Evolutionary conservation across 768 basidiomycete species (phyloP), one percentile per base, ranked within the genome.

Genomic region (Lactarius evosmus): DNA sequence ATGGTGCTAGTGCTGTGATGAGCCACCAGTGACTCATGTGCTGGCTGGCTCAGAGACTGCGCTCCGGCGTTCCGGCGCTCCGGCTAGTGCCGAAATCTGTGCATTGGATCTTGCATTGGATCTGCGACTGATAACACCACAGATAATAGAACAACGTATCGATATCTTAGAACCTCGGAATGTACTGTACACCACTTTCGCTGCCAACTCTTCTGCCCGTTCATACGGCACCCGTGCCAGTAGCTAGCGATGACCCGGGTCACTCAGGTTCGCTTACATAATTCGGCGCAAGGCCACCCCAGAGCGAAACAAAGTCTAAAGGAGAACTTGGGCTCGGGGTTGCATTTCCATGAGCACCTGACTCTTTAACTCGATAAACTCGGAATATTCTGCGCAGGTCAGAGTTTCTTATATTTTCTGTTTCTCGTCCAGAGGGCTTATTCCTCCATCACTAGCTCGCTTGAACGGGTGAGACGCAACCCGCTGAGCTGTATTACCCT

Each of bases 1-100:
- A 94, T 93, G 68, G 59, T 65, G 51, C 8, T n/a, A 14, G n/a
- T 16, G 19, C 14, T 3, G 56, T 22, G n/a, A 16, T 33, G 56
- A n/a, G 53, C 19, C 14, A 7, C 9, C 16, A n/a, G 16, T n/a
- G 22, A 30, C 2, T 11, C 56, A n/a, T 9, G 19, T 4, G 19
- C 50, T 16, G 25, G 8, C 7, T 22, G 25, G 8, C 7, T 22
- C 22, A 8, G 25, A 0, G 25, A 29, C 50, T 16, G 22, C 50
- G 25, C 14, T 25, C 12, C 22, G 22, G 22, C n/a, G n/a, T n/a
- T n/a, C n/a, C n/a, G n/a, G 56, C 56, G 55, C 55, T 3, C 22
- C 56, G 44, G 62, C 36, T 38, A 22, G 62, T 50, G 56, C 50
- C 56, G 56, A 40, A 30, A 30, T n/a, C 25, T 49, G 16, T 16